Evolutionary conservation across 768 basidiomycete species (phyloP).

Genomic region (Phanerochaete carnosa): DNA sequence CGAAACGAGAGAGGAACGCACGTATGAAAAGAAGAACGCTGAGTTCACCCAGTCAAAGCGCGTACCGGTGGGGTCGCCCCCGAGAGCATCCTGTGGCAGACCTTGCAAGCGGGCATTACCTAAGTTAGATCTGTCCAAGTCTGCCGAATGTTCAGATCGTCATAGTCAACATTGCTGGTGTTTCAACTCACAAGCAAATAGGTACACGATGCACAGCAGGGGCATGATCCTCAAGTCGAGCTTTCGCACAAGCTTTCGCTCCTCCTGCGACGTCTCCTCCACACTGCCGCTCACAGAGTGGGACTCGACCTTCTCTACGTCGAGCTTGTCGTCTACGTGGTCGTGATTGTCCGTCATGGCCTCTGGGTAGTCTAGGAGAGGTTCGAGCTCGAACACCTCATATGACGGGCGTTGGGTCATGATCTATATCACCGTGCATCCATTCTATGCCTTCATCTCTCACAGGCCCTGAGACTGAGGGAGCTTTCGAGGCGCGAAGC

Average conservation of each 20-base stretch:
- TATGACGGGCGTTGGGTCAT: slow-evolving; percentile 3
- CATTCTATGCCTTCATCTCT: not conserved
- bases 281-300: not conserved
- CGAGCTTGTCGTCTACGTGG: slow-evolving; percentile 7
- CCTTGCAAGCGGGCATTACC: slow-evolving; percentile 80
- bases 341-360: not conserved
- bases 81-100: slow-evolving; percentile 57
- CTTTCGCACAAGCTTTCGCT: slow-evolving; percentile 56
- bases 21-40: slow-evolving; percentile 78
- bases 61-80: slow-evolving; percentile 63
- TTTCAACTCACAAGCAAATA: slow-evolving; percentile 71
- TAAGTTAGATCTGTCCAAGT: slow-evolving; percentile 74
- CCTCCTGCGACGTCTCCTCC: slow-evolving; percentile 29
- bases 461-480: not conserved
- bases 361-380: slow-evolving; percentile 8
- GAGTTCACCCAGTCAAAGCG: slow-evolving; percentile 81
- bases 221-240: slow-evolving; percentile 68
- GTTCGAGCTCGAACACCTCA: slow-evolving; percentile 13
- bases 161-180: not conserved
- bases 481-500: not conserved
- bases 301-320: slow-evolving; percentile 5
- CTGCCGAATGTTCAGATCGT: slow-evolving; percentile 14
- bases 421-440: not conserved
- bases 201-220: slow-evolving; percentile 68
- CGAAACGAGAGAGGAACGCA: slow-evolving; percentile 26